Conservation (phyloP, 2,329 filamentous ascomycete species). For the Penicillium sp. region DNA sequence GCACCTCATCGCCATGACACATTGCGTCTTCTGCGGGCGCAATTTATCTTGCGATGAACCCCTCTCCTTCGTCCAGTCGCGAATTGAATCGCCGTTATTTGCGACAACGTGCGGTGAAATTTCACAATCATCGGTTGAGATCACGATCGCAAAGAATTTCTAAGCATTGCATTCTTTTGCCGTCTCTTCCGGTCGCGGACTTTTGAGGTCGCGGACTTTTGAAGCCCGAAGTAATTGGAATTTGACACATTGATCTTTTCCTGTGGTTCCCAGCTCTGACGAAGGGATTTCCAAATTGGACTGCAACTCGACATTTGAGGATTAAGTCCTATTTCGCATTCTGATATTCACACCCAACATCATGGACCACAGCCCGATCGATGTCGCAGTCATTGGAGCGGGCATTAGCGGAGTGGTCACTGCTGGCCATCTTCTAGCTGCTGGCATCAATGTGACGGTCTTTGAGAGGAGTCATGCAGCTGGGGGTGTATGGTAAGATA, state of each 20-base stretch:
- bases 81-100: too few species aligned
- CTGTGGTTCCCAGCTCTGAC: background rate
- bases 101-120: conserved; percentile 7
- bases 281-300: background rate
- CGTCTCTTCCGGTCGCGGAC: conserved; percentile 4
- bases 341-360: background rate
- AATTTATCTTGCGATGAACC: conserved; percentile 4
- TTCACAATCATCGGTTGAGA: conserved; percentile 28
- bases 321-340: background rate
- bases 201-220: background rate
- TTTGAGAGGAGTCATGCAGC: conserved; percentile 55
- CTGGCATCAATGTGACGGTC: conserved; percentile 53
- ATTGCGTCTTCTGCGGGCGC: conserved; percentile 31
- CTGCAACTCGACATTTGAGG: background rate
- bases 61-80: conserved; percentile 10
- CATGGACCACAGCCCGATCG: conserved; percentile 23
- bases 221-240: conserved; percentile 1
- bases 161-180: conserved; percentile 9
- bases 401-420: conserved; percentile 53
- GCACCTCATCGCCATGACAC: conserved; percentile 33
- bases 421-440: conserved; percentile 49
- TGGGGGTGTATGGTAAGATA: conserved; percentile 57
- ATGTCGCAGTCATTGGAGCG: conserved; percentile 54
- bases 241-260: conserved; percentile 11
- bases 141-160: conserved; percentile 17